Conservation (phyloP, 2,329 filamentous ascomycete genomes). For the Aureobasidium pullulans region DNA sequence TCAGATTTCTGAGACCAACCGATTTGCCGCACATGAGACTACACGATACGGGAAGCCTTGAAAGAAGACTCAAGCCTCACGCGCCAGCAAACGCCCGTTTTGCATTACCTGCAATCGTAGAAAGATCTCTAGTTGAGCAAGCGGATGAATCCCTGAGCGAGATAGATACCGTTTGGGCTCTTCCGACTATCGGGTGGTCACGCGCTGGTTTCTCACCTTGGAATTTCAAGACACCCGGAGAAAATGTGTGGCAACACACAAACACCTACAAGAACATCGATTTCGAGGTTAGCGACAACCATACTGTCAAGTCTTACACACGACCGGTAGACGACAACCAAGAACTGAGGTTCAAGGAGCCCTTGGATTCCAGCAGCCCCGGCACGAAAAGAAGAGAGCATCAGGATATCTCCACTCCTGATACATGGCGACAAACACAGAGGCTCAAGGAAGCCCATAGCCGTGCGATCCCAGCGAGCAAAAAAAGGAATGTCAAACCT, state of each 20-base stretch:
- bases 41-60: background rate
- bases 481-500: no score
- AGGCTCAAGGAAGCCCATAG: no score
- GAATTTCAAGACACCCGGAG: background rate
- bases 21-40: constrained; percentile 21
- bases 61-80: constrained; percentile 21
- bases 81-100: constrained; percentile 33
- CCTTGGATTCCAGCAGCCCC: no score
- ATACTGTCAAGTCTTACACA: background rate
- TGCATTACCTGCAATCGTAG: constrained; percentile 32
- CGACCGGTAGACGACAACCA: no score
- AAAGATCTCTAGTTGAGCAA: constrained; percentile 1
- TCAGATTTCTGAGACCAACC: constrained; percentile 33
- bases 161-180: constrained; percentile 21
- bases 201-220: constrained; percentile 9
- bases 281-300: background rate
- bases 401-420: no score
- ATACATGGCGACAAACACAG: no score
- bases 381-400: no score
- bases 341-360: no score
- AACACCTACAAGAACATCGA: constrained; percentile 23
- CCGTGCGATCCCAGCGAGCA: no score
- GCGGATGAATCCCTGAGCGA: background rate
- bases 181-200: constrained; percentile 26
- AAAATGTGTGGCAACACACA: constrained; percentile 18